Evolutionary conservation across 495 filamentous ascomycete species (phyloP), one percentile per base, ranked within the genome.

Genomic region (Hypomontagnella monticulosa): DNA sequence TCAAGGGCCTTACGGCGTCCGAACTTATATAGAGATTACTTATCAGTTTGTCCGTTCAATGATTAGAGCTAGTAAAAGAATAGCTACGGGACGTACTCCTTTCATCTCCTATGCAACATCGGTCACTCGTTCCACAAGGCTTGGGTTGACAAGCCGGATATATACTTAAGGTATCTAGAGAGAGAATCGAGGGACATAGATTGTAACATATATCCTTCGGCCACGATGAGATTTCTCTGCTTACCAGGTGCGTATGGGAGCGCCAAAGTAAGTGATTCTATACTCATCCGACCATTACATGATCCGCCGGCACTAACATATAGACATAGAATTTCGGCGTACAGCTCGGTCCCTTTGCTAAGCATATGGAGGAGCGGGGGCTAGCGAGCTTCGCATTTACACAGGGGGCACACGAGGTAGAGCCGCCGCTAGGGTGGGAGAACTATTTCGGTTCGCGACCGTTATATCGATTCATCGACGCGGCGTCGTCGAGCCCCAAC

Each of bases 401-500:
- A 43, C 79, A 84, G 51, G 83, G 81, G 0, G 70, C 63, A 6
- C 74, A 81, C 59, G 65, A 73, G 50, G 79, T 81, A 3, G 74
- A 70, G 3, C 78, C 83, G 9, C 83, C 83, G 3, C 15, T 53
- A 16, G 82, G 81, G 0, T 84, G 83, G 69, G 75, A 80, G 44
- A 78, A 82, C 50, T 85, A 83, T 66, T 85, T 84, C 48, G 82
- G 83, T 3, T 57, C 78, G n/a, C 76, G 75, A 3, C 83, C 82
- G 5, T 75, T 83, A 38, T 84, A 78, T 66, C 78, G 82, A 8
- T 85, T 84, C 72, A 59, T 84, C 19, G 79, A 84, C 61, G 77
- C 79, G 42, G 70, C 72, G 11, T 18, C 34, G 34, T 27, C 23
- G 23, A 27, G 23, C 6, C 23, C 23, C 23, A 33, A 34, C 16